These are phyloP conservation scores for Babesia bigemina DNA, from an alignment of 169 alveolate species.

Conservation along the genomic window DNA sequence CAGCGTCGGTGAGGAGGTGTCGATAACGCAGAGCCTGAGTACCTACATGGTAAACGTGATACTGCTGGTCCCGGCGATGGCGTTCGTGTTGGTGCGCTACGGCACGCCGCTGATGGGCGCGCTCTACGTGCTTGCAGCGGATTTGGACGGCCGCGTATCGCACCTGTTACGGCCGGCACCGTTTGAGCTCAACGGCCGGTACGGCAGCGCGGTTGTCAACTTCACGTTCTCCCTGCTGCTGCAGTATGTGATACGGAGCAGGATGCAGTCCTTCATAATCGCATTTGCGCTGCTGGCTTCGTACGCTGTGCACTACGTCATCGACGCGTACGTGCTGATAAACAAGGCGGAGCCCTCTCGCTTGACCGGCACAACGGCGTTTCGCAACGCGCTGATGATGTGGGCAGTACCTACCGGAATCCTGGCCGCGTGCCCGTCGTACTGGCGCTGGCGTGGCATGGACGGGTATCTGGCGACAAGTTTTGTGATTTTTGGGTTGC, in stretches of 20 bases:
- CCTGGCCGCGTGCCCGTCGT: constrained; percentile 63
- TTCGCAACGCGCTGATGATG: constrained; percentile 29
- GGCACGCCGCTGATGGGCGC: constrained; percentile 32
- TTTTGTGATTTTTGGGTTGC: not conserved
- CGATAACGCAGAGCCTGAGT: constrained; percentile 42
- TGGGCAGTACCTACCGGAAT: constrained; percentile 66
- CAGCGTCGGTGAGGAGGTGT: constrained; percentile 67
- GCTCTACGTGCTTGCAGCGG: constrained; percentile 38
- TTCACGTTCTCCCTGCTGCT: constrained; percentile 48
- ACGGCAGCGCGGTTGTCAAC: constrained; percentile 35
- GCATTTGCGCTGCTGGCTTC: constrained; percentile 27
- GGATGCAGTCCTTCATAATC: constrained; percentile 24
- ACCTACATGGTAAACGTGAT: constrained; percentile 47
- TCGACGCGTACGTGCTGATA: constrained; percentile 28
- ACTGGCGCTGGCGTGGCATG: constrained; percentile 66
- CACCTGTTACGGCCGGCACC: constrained; percentile 19
- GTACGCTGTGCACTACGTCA: constrained; percentile 25
- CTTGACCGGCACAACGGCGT: constrained; percentile 2
- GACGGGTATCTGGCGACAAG: constrained; percentile 21
- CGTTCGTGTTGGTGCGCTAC: constrained; percentile 23
- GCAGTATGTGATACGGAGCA: constrained; percentile 46
- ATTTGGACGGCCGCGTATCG: constrained; percentile 17
- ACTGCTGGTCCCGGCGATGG: constrained; percentile 37
- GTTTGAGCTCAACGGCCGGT: constrained; percentile 29
- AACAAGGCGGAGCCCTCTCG: constrained; percentile 19